Evolutionary conservation across 495 filamentous ascomycete species (phyloP), one percentile per base, ranked within the genome.

Genomic region (Aspergillus diversus): DNA sequence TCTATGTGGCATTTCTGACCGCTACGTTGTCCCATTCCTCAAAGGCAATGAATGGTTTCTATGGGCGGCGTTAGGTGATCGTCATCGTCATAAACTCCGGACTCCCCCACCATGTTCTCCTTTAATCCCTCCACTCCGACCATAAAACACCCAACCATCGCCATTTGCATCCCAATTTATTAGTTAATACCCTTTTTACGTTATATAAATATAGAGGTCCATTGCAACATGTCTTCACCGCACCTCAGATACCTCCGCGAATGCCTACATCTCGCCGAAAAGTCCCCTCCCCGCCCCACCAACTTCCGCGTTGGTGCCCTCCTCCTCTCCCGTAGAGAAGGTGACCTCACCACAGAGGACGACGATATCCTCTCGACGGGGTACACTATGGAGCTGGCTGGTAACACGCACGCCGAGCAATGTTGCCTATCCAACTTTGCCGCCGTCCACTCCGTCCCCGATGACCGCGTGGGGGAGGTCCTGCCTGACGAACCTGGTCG

Each of bases 401-500:
- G 93, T 13, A 99, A 99, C 81, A 97, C 93, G 0, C 95, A 99
- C 66, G 95, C 95, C 5, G 95, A 99, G 68, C 92, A 99, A 79
- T 92, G 87, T 79, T 93, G 90, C 71, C 84, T 99, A 55, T 74
- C 85, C 43, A 98, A 99, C 73, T 83, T 89, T 32, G 83, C 87
- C n/a, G 65, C 75, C 16, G 66, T 71, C 6, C 79, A 84, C 59
- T 63, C 63, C 13, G 74, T 89, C 8, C 35, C 80, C 1, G 87
- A 90, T 55, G 85, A 85, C 21, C 65, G 77, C 12, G 78, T 93
- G 12, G 74, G 67, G 15, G 72, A 82, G 12, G 81, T 84, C 0
- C 79, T 95, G 0, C 85, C 87, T 0, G 60, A 65, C 7, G 70
- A 75, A 42, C 54, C 69, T 0, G 27, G 71, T 57, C 75, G 75